A percentile compares a stretch with the other conserved stretches of the same genome.
phyloP scores from a whole-genome alignment of 306 rosid genomes.

The Betula pendula region DNA sequence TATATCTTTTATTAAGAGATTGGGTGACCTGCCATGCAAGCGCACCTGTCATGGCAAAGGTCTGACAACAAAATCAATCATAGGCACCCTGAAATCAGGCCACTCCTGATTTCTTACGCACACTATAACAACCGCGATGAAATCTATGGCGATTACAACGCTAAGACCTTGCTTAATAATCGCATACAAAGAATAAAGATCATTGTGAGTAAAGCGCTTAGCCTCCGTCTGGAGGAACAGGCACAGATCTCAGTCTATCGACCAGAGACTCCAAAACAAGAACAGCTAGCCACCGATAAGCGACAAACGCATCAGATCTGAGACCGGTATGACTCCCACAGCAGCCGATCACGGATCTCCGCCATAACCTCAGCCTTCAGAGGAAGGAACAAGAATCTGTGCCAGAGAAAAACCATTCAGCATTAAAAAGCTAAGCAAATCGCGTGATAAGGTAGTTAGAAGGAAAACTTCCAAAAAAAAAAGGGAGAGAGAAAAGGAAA shows the following conservation, averaged over 20 bases:
- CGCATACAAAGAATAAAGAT: background rate
- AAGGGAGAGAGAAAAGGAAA: background rate
- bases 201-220: background rate
- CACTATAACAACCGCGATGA: too few relatives aligned
- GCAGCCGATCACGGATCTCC: too few relatives aligned
- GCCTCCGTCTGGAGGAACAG: background rate
- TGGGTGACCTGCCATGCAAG: conserved; percentile 94
- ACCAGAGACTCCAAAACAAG: too few relatives aligned
- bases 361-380: too few relatives aligned
- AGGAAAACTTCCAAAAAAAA: background rate
- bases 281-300: background rate
- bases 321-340: background rate
- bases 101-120: too few relatives aligned
- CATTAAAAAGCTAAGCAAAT: too few relatives aligned
- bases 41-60: conserved; percentile 99
- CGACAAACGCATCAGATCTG: background rate
- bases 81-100: too few relatives aligned
- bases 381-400: too few relatives aligned
- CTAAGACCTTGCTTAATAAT: background rate
- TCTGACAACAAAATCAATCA: conserved; percentile 28
- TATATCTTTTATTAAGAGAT: too few relatives aligned
- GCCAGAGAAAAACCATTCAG: too few relatives aligned
- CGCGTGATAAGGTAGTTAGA: too few relatives aligned
- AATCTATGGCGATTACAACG: too few relatives aligned
- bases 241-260: background rate